A percentile compares a stretch with the other conserved stretches of the same genome.
phyloP scores from a whole-genome alignment of 2,329 filamentous ascomycete genomes.

The Helminthosporium solani region DNA sequence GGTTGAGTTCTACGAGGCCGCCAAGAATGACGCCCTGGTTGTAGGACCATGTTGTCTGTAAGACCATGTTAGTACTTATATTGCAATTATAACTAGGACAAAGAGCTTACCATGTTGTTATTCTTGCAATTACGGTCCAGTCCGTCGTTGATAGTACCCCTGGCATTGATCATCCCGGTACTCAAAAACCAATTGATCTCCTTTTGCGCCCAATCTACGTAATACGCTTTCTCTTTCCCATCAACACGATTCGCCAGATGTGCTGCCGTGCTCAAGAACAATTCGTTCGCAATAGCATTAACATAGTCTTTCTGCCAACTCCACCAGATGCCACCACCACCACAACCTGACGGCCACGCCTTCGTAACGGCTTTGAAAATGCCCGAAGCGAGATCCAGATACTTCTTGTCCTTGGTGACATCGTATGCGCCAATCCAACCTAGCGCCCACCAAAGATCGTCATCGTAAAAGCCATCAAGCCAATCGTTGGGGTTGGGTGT shows the following conservation, averaged over 20 bases:
- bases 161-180: conserved; percentile 50
- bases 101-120: conserved; percentile 44
- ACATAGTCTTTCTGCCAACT: conserved; percentile 48
- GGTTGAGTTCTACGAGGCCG: conserved; percentile 56
- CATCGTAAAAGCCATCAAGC: conserved; percentile 53
- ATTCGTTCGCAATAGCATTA: conserved; percentile 59
- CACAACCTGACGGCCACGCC: conserved; percentile 43
- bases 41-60: conserved; percentile 51
- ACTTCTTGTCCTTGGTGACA: conserved; percentile 47
- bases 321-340: conserved; percentile 54
- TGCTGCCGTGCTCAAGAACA: conserved; percentile 57
- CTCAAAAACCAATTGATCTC: conserved; percentile 55
- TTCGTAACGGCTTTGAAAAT: conserved; percentile 52
- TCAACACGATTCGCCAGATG: conserved; percentile 55
- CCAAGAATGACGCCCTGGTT: conserved; percentile 64
- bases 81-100: not conserved
- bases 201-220: conserved; percentile 49
- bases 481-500: conserved; percentile 30
- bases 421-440: conserved; percentile 59
- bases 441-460: conserved; percentile 54
- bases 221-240: conserved; percentile 38
- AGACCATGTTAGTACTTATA: not conserved
- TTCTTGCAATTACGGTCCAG: conserved; percentile 54
- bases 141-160: conserved; percentile 57
- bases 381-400: conserved; percentile 49